Percentiles rank a stretch among this genome's conserved stretches.
phyloP scores from a whole-genome alignment of 2,329 filamentous ascomycete genomes.

The Penicillium decumbens region DNA sequence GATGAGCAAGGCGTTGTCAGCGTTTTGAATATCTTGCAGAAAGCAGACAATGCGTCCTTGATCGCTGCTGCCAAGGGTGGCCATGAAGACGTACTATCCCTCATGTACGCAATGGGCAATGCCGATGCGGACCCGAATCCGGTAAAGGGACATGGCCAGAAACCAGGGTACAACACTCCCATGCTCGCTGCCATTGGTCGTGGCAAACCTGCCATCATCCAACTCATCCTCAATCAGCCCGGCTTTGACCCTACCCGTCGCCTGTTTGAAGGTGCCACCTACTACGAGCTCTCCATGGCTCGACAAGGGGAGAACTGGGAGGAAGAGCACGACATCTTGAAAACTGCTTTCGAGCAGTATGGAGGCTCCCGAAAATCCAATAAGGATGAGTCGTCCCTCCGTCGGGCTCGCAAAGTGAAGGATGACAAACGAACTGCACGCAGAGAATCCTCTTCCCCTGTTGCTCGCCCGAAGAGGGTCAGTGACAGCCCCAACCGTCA shows the following conservation, averaged over 20 bases:
- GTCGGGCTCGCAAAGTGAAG: conserved; percentile 39
- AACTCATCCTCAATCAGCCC: conserved; percentile 69
- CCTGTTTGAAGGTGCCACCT: conserved; percentile 70
- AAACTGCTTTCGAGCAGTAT: conserved; percentile 52
- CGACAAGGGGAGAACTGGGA: conserved; percentile 85
- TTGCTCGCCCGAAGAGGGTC: conserved; percentile 29
- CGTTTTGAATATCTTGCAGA: conserved; percentile 48
- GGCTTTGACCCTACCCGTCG: conserved; percentile 76
- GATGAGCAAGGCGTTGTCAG: conserved; percentile 48
- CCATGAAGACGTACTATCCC: conserved; percentile 79
- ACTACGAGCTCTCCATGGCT: conserved; percentile 79
- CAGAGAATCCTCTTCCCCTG: conserved; percentile 40
- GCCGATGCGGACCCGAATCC: conserved; percentile 66
- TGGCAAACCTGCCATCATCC: conserved; percentile 76
- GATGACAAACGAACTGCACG: conserved; percentile 32
- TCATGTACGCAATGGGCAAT: conserved; percentile 65
- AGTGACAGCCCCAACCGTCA: conserved; percentile 32
- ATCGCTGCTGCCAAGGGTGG: conserved; percentile 89
- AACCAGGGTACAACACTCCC: conserved; percentile 75
- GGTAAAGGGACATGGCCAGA: conserved; percentile 48
- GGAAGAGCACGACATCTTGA: conserved; percentile 76
- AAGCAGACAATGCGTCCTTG: conserved; percentile 75
- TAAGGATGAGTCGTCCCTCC: conserved; percentile 36
- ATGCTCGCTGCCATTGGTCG: conserved; percentile 93
- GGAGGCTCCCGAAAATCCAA: conserved; percentile 29